Evolutionary conservation across 345 rosid species (phyloP).

Genomic region (Anacardium occidentale): DNA sequence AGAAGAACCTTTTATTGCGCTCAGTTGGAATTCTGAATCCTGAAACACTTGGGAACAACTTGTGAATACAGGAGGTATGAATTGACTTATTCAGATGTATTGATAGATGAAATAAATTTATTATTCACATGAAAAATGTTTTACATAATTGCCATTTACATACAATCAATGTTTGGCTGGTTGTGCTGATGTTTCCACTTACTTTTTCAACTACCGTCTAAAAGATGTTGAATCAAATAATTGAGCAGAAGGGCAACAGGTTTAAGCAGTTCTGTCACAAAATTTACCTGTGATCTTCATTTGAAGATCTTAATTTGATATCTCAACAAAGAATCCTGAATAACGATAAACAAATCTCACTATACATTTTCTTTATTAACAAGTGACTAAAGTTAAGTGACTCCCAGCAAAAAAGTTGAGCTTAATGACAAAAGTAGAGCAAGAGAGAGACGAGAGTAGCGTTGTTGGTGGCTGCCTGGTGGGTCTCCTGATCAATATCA

Average conservation of each 20-base stretch:
- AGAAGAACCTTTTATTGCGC: neutral
- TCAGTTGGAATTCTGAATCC: neutral
- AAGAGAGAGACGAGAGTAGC: neutral
- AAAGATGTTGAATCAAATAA: constrained; percentile 27
- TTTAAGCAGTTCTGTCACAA: neutral
- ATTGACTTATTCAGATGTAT: neutral
- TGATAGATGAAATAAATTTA: neutral
- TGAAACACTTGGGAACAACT: neutral
- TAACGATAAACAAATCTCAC: neutral
- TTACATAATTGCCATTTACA: neutral
- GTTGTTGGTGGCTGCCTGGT: neutral
- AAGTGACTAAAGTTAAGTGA: constrained; percentile 7
- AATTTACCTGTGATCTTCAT: constrained; percentile 21
- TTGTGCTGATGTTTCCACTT: constrained; percentile 17
- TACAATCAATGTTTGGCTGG: constrained; percentile 26
- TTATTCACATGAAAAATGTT: neutral
- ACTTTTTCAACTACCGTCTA: constrained; percentile 25
- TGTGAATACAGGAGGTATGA: neutral
- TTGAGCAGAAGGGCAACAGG: constrained; percentile 3
- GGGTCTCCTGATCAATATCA: constrained; percentile 7
- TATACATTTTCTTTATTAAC: neutral
- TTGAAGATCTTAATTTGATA: constrained; percentile 8
- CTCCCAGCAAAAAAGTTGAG: constrained; percentile 13
- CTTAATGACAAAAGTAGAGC: constrained; percentile 13
- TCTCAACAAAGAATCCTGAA: neutral